phyloP scores from a whole-genome alignment of 2,329 filamentous ascomycete species.

The Talaromyces sp. region DNA sequence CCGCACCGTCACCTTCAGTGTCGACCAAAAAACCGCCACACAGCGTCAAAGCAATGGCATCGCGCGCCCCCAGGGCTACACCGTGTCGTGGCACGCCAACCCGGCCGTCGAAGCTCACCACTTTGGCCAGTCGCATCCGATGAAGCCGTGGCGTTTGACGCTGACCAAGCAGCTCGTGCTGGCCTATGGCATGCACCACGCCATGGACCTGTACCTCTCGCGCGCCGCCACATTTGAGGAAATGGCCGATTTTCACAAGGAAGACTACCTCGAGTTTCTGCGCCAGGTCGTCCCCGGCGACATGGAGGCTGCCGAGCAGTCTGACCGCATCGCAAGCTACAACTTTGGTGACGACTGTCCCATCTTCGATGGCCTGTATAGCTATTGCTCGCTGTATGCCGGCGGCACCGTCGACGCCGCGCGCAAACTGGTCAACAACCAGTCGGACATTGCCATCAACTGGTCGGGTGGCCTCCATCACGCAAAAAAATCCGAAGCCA shows the following conservation, averaged over 20 bases:
- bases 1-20: slow-evolving; percentile 38
- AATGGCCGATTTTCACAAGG: slow-evolving; percentile 76
- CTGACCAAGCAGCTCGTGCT: slow-evolving; percentile 92
- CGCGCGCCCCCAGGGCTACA: slow-evolving; percentile 74
- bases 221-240: slow-evolving; percentile 82
- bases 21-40: slow-evolving; percentile 46
- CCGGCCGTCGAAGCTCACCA: slow-evolving; percentile 93
- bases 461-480: slow-evolving; percentile 97
- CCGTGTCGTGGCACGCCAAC: slow-evolving; percentile 92
- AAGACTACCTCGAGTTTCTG: slow-evolving; percentile 87
- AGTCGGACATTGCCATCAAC: slow-evolving; percentile 93
- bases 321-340: slow-evolving; percentile 57
- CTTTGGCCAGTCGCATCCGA: slow-evolving; percentile 93
- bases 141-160: slow-evolving; percentile 97
- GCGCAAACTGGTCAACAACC: slow-evolving; percentile 74
- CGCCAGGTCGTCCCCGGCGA: slow-evolving; percentile 65
- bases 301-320: slow-evolving; percentile 57
- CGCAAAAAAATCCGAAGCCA: slow-evolving; percentile 88
- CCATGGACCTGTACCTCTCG: slow-evolving; percentile 90
- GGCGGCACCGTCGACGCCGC: slow-evolving; percentile 88
- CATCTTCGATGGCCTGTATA: slow-evolving; percentile 90
- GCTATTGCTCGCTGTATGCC: slow-evolving; percentile 90
- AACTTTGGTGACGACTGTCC: slow-evolving; percentile 94
- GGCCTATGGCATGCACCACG: slow-evolving; percentile 90
- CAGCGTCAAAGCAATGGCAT: slow-evolving; percentile 61